Conservation (phyloP, 139 green algal genomes). For the Auxenochlorella pyrenoidosa region DNA sequence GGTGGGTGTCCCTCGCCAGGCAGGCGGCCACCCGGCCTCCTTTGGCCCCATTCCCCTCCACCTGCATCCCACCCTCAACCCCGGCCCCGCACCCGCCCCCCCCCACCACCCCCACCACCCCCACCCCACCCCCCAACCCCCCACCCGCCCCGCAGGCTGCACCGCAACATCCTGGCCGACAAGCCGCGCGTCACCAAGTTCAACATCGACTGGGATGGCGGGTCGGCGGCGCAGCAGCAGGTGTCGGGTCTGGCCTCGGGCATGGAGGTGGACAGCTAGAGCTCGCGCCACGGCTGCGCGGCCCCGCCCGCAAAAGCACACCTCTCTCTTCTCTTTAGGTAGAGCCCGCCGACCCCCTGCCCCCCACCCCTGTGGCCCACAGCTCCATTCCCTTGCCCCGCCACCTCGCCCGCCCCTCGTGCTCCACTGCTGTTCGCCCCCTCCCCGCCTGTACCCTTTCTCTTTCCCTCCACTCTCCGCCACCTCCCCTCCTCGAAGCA, state of each 20-base stretch:
- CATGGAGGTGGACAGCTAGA: constrained; percentile 43
- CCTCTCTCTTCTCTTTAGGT: not conserved
- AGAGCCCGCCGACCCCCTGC: no score
- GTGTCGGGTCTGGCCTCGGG: not conserved
- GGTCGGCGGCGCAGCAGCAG: not conserved
- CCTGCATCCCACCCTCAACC: no score
- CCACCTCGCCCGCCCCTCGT: not conserved
- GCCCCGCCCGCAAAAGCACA: not conserved
- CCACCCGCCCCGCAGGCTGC: constrained; percentile 45
- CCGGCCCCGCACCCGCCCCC: no score
- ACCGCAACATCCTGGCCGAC: constrained; percentile 86
- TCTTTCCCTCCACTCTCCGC: not conserved
- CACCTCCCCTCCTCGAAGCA: no score
- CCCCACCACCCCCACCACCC: no score
- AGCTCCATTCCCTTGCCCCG: no score
- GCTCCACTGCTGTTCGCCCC: not conserved
- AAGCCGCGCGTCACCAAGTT: constrained; percentile 96
- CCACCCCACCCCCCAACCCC: no score
- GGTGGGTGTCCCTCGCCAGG: no score
- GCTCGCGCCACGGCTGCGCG: not conserved
- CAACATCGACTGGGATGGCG: constrained; percentile 52
- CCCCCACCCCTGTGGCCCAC: no score
- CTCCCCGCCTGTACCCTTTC: not conserved
- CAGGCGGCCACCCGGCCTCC: no score
- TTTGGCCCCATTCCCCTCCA: no score